Evolutionary conservation across 208 protist genomes (phyloP).

Genomic region (Leishmania tarentolae): DNA sequence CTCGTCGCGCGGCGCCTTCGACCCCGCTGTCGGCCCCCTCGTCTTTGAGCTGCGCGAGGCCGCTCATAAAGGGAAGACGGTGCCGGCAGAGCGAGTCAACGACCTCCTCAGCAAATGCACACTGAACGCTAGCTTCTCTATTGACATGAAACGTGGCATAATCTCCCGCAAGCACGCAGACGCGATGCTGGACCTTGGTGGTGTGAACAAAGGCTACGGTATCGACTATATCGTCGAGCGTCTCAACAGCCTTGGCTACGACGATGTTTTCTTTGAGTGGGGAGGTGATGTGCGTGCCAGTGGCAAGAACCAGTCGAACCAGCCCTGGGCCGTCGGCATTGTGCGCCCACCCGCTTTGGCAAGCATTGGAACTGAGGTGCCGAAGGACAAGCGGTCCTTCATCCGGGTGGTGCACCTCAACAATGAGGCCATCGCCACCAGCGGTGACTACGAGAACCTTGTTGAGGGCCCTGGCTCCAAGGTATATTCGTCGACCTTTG

Average conservation of each 20-base stretch:
- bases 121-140: conserved; percentile 49
- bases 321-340: conserved; percentile 60
- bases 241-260: conserved; percentile 40
- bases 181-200: conserved; percentile 60
- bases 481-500: conserved; percentile 50
- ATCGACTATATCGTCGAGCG: conserved; percentile 61
- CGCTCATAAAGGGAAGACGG: conserved; percentile 25
- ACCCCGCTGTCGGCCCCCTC: conserved; percentile 43
- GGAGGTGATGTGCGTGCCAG: conserved; percentile 57
- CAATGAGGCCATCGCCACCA: conserved; percentile 67
- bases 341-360: conserved; percentile 48
- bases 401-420: conserved; percentile 56
- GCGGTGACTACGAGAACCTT: conserved; percentile 76
- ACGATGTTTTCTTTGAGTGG: conserved; percentile 69
- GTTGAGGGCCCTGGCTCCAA: conserved; percentile 41
- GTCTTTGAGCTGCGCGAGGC: conserved; percentile 38
- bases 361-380: conserved; percentile 31
- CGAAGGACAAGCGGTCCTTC: conserved; percentile 39
- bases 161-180: conserved; percentile 50
- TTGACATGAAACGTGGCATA: conserved; percentile 47
- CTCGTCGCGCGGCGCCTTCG: conserved; percentile 56
- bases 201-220: conserved; percentile 65
- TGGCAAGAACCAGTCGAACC: conserved; percentile 40
- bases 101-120: conserved; percentile 37
- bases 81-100: conserved; percentile 32